Conservation (phyloP, 108 stramenopile species). For the Cyclotella sp. region DNA sequence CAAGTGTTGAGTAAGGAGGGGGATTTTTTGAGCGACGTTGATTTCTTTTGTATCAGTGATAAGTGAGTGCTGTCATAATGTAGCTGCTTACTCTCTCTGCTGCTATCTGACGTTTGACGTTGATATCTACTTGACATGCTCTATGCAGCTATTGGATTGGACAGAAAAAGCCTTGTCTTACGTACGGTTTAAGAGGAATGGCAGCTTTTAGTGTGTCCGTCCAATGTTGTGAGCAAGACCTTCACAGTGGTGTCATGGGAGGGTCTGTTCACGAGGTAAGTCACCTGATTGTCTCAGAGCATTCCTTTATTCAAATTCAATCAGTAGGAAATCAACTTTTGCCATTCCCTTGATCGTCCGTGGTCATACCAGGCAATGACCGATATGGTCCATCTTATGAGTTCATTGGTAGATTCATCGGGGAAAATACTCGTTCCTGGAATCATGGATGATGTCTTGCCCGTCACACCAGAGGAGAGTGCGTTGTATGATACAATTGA, state of each 20-base stretch:
- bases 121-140: too few species aligned
- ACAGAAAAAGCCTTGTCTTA: slow-evolving; percentile 79
- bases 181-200: slow-evolving; percentile 83
- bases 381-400: slow-evolving; percentile 76
- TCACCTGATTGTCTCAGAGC: too few species aligned
- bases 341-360: too few species aligned
- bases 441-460: slow-evolving; percentile 77
- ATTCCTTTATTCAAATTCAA: too few species aligned
- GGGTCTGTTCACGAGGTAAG: slow-evolving; percentile 75
- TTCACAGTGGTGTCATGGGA: slow-evolving; percentile 84
- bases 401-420: slow-evolving; percentile 69
- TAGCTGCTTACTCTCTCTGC: neutral
- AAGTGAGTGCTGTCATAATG: slow-evolving; percentile 60
- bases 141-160: slow-evolving; percentile 62
- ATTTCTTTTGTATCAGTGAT: slow-evolving; percentile 77
- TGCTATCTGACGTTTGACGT: too few species aligned
- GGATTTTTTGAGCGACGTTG: slow-evolving; percentile 78
- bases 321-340: too few species aligned
- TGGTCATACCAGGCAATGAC: slow-evolving; percentile 59
- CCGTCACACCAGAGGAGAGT: slow-evolving; percentile 75
- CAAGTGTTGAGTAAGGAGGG: slow-evolving; percentile 60
- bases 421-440: slow-evolving; percentile 79
- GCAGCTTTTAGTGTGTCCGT: slow-evolving; percentile 79
- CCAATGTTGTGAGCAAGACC: slow-evolving; percentile 72
- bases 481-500: slow-evolving; percentile 77